phyloP scores from a whole-genome alignment of 768 basidiomycete genomes.

The Psilocybe sp. region DNA sequence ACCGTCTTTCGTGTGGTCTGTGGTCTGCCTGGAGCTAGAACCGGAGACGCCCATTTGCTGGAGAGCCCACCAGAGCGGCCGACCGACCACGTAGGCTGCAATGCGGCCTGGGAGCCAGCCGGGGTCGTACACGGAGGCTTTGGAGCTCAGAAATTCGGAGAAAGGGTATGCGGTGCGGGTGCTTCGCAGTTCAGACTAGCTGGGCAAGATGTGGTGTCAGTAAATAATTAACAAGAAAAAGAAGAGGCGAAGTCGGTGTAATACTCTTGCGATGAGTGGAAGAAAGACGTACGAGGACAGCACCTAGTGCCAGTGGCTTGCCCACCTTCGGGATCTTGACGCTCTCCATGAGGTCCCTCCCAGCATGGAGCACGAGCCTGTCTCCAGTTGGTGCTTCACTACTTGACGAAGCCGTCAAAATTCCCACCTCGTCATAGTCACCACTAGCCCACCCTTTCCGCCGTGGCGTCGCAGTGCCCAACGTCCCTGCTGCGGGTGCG shows the following conservation, averaged over 20 bases:
- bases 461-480: background rate
- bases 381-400: slow-evolving; percentile 25
- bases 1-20: slow-evolving; percentile 35
- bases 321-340: slow-evolving; percentile 68
- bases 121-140: slow-evolving; percentile 63
- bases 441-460: background rate
- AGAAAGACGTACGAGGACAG: slow-evolving; percentile 64
- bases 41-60: slow-evolving; percentile 73
- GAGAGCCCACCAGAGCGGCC: slow-evolving; percentile 85
- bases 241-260: background rate
- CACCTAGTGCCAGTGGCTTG: slow-evolving; percentile 68
- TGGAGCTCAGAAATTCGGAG: slow-evolving; percentile 51
- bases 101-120: slow-evolving; percentile 70
- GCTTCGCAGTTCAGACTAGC: slow-evolving; percentile 67
- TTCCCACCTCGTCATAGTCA: background rate
- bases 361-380: slow-evolving; percentile 59
- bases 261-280: background rate
- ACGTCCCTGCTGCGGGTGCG: background rate
- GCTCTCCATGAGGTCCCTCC: slow-evolving; percentile 50
- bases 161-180: slow-evolving; percentile 44
- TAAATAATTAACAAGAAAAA: background rate
- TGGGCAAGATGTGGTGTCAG: slow-evolving; percentile 35
- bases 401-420: too few species aligned
- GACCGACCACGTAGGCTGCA: slow-evolving; percentile 68
- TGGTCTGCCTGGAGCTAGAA: slow-evolving; percentile 25